Conservation (phyloP, 371 early-diverging fungal genomes). For the Syncephalis plumigaleata region DNA sequence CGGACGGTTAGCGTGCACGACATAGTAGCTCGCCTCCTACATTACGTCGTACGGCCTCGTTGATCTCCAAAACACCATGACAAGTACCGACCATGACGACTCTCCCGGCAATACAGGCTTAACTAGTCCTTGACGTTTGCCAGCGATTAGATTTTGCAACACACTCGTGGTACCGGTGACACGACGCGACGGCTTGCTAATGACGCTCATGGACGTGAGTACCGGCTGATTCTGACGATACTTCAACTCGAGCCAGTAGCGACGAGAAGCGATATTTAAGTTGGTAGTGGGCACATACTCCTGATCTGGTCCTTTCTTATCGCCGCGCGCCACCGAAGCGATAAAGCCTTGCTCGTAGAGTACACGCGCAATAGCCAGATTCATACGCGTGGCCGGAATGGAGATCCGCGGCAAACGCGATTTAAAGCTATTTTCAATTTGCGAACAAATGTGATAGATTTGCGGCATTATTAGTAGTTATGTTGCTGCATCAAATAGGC, state of each 20-base stretch:
- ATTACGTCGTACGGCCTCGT: slow-evolving; percentile 70
- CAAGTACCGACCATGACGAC: slow-evolving; percentile 76
- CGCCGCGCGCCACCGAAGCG: slow-evolving; percentile 58
- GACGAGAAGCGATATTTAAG: slow-evolving; percentile 68
- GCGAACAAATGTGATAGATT: slow-evolving; percentile 80
- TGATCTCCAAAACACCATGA: slow-evolving; percentile 79
- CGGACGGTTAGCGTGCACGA: slow-evolving; percentile 31
- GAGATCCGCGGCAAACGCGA: slow-evolving; percentile 64
- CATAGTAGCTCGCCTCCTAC: slow-evolving; percentile 84
- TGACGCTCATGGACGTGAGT: slow-evolving; percentile 41
- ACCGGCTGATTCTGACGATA: slow-evolving; percentile 77
- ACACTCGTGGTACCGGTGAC: slow-evolving; percentile 66
- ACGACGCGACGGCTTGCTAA: slow-evolving; percentile 70
- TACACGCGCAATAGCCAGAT: slow-evolving; percentile 64
- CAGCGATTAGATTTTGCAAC: slow-evolving; percentile 49
- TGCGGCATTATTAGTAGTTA: slow-evolving; percentile 42
- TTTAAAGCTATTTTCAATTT: slow-evolving; percentile 80
- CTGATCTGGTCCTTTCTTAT: slow-evolving; percentile 49
- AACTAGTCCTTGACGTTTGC: slow-evolving; percentile 50
- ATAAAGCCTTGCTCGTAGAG: slow-evolving; percentile 89
- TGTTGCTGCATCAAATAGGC: too few relatives aligned
- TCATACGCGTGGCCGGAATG: slow-evolving; percentile 81
- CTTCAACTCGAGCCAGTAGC: slow-evolving; percentile 87
- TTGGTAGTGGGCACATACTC: slow-evolving; percentile 56
- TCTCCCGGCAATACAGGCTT: slow-evolving; percentile 73